A percentile compares a stretch with the other conserved stretches of the same genome.
phyloP scores from a whole-genome alignment of 2,329 filamentous ascomycete species.

The Scytalidium sp. region DNA sequence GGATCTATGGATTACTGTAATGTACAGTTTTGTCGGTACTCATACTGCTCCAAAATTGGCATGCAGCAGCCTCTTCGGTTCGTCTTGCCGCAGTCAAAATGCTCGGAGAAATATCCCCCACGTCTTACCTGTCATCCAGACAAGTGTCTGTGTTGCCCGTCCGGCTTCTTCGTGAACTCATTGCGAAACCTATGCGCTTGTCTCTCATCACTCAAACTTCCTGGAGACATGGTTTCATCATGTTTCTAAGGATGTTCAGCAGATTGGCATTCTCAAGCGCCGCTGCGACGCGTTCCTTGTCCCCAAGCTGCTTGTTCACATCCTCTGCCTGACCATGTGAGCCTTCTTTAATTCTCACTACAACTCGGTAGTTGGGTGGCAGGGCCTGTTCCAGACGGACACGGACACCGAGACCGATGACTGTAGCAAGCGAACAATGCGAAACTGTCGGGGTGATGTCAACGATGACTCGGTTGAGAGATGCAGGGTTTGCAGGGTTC shows the following conservation, averaged over 20 bases:
- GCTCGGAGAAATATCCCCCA: not conserved
- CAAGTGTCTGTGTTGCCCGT: no score
- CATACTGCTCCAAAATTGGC: not conserved
- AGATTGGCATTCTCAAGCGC: constrained; percentile 91
- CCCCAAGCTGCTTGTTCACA: constrained; percentile 92
- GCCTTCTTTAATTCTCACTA: constrained; percentile 92
- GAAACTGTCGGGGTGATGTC: constrained; percentile 95
- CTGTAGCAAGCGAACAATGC: constrained; percentile 93
- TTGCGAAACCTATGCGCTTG: no score
- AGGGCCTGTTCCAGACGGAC: constrained; percentile 88
- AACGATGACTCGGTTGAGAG: constrained; percentile 72
- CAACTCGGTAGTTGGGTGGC: constrained; percentile 86
- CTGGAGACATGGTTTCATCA: constrained; percentile 77
- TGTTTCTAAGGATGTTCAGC: constrained; percentile 84
- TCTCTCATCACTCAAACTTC: no score
- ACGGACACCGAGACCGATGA: constrained; percentile 90
- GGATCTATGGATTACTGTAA: no score
- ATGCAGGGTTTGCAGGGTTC: constrained; percentile 48
- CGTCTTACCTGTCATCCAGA: no score
- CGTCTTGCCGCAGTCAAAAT: not conserved
- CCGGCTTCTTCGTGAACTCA: no score
- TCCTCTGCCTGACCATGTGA: constrained; percentile 95
- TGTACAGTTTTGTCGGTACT: not conserved
- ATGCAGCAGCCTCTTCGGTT: not conserved
- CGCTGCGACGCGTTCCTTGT: constrained; percentile 95